Evolutionary conservation across 2,329 filamentous ascomycete species (phyloP).

Genomic region (Fusarium brachygibbosum): DNA sequence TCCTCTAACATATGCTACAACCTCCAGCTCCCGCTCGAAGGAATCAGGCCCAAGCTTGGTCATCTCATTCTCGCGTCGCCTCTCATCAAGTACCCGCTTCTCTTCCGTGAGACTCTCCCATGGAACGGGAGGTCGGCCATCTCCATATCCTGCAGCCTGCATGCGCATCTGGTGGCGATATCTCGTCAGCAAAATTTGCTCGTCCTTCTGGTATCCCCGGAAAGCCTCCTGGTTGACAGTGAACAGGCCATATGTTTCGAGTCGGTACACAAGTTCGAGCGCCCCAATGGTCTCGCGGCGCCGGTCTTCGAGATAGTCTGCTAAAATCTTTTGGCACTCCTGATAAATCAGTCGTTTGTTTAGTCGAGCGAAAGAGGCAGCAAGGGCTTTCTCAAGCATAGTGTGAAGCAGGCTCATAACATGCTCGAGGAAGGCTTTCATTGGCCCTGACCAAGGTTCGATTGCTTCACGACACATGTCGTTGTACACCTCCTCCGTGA

Average conservation of each 20-base stretch:
- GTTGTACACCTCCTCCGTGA: conserved; percentile 72
- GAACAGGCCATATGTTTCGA: conserved; percentile 69
- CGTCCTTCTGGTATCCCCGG: conserved; percentile 60
- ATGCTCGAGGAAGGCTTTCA: conserved; percentile 62
- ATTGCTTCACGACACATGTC: conserved; percentile 70
- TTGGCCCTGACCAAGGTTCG: conserved; percentile 68
- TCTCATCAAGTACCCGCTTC: conserved; percentile 60
- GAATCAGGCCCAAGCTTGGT: conserved; percentile 68
- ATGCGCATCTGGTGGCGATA: conserved; percentile 66
- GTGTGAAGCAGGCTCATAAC: conserved; percentile 63
- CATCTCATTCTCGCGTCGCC: conserved; percentile 58
- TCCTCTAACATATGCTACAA: conserved; percentile 73
- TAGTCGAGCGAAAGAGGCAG: conserved; percentile 61
- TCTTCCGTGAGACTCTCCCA: conserved; percentile 65
- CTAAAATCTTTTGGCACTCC: conserved; percentile 60
- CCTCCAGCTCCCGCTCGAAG: conserved; percentile 70
- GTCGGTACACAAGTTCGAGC: conserved; percentile 62
- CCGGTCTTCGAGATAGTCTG: conserved; percentile 59
- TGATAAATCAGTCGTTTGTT: conserved; percentile 65
- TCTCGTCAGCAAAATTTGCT: conserved; percentile 61
- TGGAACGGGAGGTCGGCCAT: conserved; percentile 50
- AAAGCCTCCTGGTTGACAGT: conserved; percentile 68
- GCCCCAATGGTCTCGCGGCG: conserved; percentile 54
- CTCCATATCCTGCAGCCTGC: conserved; percentile 54
- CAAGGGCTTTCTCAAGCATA: conserved; percentile 62